phyloP scores from a whole-genome alignment of 805 yeast species.

The Schwanniomyces sp. region DNA sequence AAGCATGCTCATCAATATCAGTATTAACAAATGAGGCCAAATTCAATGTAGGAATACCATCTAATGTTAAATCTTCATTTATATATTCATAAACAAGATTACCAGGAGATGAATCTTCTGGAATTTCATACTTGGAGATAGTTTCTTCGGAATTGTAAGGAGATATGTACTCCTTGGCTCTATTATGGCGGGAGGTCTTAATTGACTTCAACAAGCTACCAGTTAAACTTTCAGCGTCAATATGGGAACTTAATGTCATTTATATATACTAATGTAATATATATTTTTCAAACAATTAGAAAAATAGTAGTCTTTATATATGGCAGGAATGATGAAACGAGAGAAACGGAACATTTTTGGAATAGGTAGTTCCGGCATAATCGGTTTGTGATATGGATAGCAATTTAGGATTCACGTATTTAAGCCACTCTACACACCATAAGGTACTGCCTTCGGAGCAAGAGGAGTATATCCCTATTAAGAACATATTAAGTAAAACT shows the following conservation, averaged over 20 bases:
- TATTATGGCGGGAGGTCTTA: constrained; percentile 17
- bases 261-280: not conserved
- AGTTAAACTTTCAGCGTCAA: constrained; percentile 46
- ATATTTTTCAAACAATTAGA: not conserved
- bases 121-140: constrained; percentile 62
- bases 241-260: constrained; percentile 48
- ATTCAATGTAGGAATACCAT: constrained; percentile 82
- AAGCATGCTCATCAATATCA: constrained; percentile 42
- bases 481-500: too few species aligned
- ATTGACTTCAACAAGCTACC: constrained; percentile 23
- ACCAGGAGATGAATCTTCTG: constrained; percentile 53
- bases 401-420: too few species aligned
- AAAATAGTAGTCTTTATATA: too few species aligned
- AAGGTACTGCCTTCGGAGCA: too few species aligned
- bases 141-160: constrained; percentile 26
- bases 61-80: constrained; percentile 73
- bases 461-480: too few species aligned
- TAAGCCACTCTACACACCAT: too few species aligned
- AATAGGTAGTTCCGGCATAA: too few species aligned
- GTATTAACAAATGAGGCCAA: constrained; percentile 91
- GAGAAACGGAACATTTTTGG: too few species aligned
- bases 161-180: constrained; percentile 31
- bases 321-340: too few species aligned
- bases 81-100: constrained; percentile 60
- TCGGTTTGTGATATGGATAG: too few species aligned